These are phyloP conservation scores for Botrytis hyacinthi DNA, from an alignment of 2,329 filamentous ascomycete species.

Conservation along the genomic window DNA sequence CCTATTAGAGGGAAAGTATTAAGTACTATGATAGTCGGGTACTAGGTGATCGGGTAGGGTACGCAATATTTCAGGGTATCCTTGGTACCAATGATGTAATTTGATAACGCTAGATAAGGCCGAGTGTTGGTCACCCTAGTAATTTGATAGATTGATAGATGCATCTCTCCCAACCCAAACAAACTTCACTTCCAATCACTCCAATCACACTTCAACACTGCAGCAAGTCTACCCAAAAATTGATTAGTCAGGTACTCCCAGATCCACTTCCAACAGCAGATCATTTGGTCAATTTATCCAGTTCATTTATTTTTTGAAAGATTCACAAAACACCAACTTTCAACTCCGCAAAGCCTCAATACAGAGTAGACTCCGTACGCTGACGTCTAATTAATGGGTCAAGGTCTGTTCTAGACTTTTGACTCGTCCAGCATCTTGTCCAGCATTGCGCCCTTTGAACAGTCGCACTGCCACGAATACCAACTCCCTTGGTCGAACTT, in stretches of 20 bases:
- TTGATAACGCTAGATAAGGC: background rate
- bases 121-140: background rate
- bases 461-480: constrained; percentile 1
- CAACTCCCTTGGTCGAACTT: background rate
- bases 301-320: background rate
- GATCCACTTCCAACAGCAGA: constrained; percentile 2
- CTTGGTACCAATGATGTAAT: constrained; percentile 8
- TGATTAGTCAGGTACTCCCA: background rate
- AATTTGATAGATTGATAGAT: background rate
- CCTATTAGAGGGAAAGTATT: background rate
- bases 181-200: background rate
- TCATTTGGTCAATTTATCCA: no score
- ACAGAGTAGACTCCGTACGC: background rate
- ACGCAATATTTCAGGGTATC: constrained; percentile 1
- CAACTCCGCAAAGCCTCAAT: background rate
- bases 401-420: background rate
- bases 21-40: background rate
- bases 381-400: background rate
- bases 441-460: background rate
- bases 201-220: background rate
- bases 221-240: background rate
- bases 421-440: background rate
- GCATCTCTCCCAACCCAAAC: background rate
- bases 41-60: background rate
- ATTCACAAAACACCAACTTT: background rate